Evolutionary conservation across 129 eudicot genomes (phyloP).

Genomic region (Erigeron canadensis): DNA sequence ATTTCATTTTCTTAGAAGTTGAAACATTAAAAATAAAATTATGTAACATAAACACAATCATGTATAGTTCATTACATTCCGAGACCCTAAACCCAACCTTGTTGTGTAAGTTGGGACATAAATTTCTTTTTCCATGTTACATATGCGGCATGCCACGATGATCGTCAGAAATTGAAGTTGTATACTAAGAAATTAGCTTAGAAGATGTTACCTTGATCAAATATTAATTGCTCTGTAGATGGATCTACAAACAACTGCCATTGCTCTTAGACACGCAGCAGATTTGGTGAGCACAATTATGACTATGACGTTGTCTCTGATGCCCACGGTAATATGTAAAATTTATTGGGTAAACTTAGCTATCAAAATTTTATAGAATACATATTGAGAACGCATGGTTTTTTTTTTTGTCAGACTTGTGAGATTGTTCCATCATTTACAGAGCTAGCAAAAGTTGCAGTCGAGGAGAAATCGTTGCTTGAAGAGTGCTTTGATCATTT

Average conservation of each 20-base stretch:
- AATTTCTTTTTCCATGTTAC: background rate
- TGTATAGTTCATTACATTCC: too few relatives aligned
- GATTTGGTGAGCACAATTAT: slow-evolving; percentile 45
- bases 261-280: slow-evolving; percentile 50
- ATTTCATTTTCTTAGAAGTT: too few relatives aligned
- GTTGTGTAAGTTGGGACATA: too few relatives aligned
- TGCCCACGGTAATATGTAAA: slow-evolving; percentile 40
- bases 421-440: slow-evolving; percentile 31
- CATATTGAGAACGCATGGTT: background rate
- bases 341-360: background rate
- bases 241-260: slow-evolving; percentile 38
- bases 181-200: background rate
- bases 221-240: slow-evolving; percentile 34
- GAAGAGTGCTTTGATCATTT: slow-evolving; percentile 69
- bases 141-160: background rate
- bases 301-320: slow-evolving; percentile 26
- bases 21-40: too few relatives aligned
- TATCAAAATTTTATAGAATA: too few relatives aligned
- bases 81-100: too few relatives aligned
- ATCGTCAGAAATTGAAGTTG: background rate
- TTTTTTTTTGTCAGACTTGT: slow-evolving; percentile 28
- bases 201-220: background rate
- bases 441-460: slow-evolving; percentile 58
- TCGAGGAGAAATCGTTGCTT: slow-evolving; percentile 58
- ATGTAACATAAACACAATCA: too few relatives aligned